Evolutionary conservation across 1,139 yeast genomes (phyloP).

Genomic region (Wickerhamomyces sp.): DNA sequence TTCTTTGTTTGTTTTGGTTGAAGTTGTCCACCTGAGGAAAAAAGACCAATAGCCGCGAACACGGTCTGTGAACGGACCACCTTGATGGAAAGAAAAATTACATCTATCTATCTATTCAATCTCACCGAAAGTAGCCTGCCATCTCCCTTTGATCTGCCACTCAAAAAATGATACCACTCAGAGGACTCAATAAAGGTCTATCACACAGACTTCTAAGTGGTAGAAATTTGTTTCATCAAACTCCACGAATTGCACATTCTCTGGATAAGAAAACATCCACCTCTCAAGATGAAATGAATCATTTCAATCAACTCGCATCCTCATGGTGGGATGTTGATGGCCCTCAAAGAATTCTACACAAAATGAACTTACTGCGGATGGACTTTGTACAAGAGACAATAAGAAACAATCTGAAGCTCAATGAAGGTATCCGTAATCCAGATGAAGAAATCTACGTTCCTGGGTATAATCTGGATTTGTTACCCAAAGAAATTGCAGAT

Average conservation of each 20-base stretch:
- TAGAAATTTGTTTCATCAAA: neutral
- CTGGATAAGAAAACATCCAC: constrained; percentile 16
- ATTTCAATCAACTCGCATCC: constrained; percentile 79
- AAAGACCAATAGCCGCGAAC: neutral
- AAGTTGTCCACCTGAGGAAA: too few relatives aligned
- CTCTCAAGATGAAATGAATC: constrained; percentile 56
- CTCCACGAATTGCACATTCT: neutral
- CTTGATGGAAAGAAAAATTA: neutral
- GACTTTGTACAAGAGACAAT: constrained; percentile 74
- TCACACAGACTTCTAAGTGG: neutral
- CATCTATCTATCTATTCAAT: too few relatives aligned
- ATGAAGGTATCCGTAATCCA: constrained; percentile 34
- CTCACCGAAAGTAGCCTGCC: too few relatives aligned
- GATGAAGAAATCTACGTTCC: constrained; percentile 65
- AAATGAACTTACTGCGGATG: constrained; percentile 87
- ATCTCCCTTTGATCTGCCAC: too few relatives aligned
- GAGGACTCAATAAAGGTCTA: too few relatives aligned
- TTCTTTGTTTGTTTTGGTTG: neutral
- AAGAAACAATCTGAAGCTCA: constrained; percentile 40
- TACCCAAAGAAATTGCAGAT: constrained; percentile 50
- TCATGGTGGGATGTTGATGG: constrained; percentile 98
- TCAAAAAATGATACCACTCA: too few relatives aligned
- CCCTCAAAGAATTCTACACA: constrained; percentile 86
- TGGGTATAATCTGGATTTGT: constrained; percentile 63
- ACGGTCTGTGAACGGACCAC: neutral